Conservation (phyloP, 2,329 filamentous ascomycete species). For the Ophiostoma quercus region DNA sequence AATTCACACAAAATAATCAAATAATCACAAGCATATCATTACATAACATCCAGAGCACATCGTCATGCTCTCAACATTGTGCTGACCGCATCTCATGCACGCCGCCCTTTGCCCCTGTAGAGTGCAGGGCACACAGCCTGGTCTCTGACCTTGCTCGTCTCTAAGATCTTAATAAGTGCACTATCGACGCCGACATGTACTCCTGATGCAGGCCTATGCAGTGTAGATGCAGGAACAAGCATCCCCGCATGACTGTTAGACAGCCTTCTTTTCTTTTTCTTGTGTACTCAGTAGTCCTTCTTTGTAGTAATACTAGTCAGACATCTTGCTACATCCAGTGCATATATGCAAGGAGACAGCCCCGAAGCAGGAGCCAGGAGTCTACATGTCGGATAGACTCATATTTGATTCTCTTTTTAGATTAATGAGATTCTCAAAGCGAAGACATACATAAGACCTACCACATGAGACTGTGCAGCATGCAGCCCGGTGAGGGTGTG, state of each 20-base stretch:
- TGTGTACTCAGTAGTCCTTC: not conserved
- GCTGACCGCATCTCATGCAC: not conserved
- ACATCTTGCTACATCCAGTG: not conserved
- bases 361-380: constrained; percentile 1
- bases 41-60: not conserved
- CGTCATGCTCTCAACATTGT: not conserved
- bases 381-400: not conserved
- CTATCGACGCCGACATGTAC: not conserved
- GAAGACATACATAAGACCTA: not conserved
- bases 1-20: too few species aligned
- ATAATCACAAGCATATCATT: not conserved
- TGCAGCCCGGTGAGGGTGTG: constrained; percentile 1
- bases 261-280: not conserved
- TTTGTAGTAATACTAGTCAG: not conserved
- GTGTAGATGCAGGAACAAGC: constrained; percentile 8
- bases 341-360: constrained; percentile 4
- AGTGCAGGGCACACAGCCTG: not conserved
- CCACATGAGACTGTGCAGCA: constrained; percentile 3
- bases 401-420: not conserved
- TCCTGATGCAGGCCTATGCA: not conserved
- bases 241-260: constrained; percentile 1
- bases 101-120: not conserved
- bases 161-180: not conserved
- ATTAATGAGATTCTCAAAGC: too few species aligned
- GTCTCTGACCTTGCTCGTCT: not conserved